Evolutionary conservation across 345 rosid genomes (phyloP).

Genomic region (Syzygium aqueum): DNA sequence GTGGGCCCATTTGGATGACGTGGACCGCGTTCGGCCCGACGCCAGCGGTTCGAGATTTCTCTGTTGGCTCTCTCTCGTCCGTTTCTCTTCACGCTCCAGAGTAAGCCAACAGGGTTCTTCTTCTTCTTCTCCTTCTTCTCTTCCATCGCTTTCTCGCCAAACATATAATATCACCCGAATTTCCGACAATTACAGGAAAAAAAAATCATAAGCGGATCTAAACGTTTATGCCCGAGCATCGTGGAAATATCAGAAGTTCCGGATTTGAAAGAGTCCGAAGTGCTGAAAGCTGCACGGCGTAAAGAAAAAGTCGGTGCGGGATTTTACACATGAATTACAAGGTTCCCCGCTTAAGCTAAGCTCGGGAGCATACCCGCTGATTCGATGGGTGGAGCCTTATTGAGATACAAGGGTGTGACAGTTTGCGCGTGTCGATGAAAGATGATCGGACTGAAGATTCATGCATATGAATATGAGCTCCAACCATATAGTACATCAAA

Average conservation of each 20-base stretch:
- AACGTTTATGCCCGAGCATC: neutral
- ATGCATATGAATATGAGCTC: no score
- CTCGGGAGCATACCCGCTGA: neutral
- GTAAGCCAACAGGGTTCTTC: neutral
- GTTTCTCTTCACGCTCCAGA: neutral
- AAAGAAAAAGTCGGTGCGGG: neutral
- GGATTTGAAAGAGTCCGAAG: neutral
- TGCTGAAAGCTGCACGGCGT: neutral
- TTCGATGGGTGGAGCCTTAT: rapidly evolving
- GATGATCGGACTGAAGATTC: no score
- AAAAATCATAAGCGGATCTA: neutral
- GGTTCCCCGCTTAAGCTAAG: neutral
- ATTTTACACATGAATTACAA: neutral
- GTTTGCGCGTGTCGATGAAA: neutral
- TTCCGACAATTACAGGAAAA: neutral
- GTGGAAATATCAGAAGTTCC: neutral
- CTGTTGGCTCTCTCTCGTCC: neutral
- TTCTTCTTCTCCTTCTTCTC: neutral
- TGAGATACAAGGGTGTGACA: neutral
- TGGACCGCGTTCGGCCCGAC: neutral
- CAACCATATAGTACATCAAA: no score
- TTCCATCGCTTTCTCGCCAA: neutral
- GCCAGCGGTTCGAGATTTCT: neutral
- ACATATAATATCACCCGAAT: neutral
- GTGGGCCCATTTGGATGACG: neutral